These are phyloP conservation scores for Cinnamomum chago DNA, from an alignment of 164 flowering plant genomes.

Conservation along the genomic window DNA sequence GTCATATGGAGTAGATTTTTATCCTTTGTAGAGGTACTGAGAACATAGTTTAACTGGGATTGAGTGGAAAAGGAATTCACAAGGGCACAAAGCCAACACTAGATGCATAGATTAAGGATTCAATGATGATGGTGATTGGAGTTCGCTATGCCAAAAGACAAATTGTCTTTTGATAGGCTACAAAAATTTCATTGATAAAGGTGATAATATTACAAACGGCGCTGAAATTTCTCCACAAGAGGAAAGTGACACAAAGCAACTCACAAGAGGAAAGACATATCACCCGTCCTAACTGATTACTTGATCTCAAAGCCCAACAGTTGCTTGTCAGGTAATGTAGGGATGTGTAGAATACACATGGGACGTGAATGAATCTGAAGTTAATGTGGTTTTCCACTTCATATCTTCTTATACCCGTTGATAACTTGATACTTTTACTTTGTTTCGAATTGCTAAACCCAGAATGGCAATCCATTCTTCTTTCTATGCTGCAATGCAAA, in stretches of 20 bases:
- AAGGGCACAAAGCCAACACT: background rate
- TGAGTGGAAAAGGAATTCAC: background rate
- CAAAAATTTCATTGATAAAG: too few species aligned
- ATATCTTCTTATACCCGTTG: background rate
- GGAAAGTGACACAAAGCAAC: too few species aligned
- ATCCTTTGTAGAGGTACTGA: too few species aligned
- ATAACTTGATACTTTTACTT: background rate
- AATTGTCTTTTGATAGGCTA: too few species aligned
- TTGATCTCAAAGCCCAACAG: too few species aligned
- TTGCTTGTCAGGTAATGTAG: too few species aligned
- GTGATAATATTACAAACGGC: too few species aligned
- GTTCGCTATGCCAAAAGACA: too few species aligned
- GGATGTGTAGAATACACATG: background rate
- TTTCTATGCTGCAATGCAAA: background rate
- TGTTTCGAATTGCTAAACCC: background rate
- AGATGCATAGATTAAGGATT: too few species aligned
- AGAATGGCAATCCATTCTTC: background rate
- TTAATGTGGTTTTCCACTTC: background rate
- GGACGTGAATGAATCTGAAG: background rate
- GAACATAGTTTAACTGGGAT: too few species aligned
- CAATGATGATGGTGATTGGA: background rate
- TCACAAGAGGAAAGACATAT: background rate
- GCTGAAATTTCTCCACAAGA: too few species aligned
- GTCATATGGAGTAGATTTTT: background rate
- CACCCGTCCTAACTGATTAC: too few species aligned